These are phyloP conservation scores for Senna siamea DNA, from an alignment of 306 rosid species.

Conservation along the genomic window DNA sequence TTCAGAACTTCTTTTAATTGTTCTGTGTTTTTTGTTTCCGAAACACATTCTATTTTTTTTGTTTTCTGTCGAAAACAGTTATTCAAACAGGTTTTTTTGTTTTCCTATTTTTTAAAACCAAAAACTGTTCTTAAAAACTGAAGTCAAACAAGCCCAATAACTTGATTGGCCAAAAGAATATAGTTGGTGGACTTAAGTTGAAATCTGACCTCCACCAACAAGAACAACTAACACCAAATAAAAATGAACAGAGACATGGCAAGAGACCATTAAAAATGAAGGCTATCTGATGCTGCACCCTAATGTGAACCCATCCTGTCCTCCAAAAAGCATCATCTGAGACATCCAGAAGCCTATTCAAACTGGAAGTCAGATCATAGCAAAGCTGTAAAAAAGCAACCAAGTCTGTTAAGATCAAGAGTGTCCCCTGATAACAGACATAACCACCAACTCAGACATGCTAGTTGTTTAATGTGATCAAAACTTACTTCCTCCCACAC, in stretches of 20 bases:
- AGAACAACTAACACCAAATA: not conserved
- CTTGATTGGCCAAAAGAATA: conserved; percentile 25
- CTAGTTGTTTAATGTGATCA: conserved; percentile 22
- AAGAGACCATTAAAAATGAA: conserved; percentile 71
- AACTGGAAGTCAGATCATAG: conserved; percentile 71
- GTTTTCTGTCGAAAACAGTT: too few species aligned
- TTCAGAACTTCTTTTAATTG: too few species aligned
- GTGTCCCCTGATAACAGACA: conserved; percentile 21
- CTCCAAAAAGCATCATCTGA: conserved; percentile 78
- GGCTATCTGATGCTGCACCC: conserved; percentile 79
- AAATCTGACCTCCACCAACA: conserved; percentile 20
- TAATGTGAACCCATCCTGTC: conserved; percentile 83
- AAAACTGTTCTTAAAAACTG: not conserved
- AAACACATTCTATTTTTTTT: too few species aligned
- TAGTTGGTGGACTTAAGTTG: conserved; percentile 11
- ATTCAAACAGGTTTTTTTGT: too few species aligned
- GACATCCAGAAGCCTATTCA: conserved; percentile 74
- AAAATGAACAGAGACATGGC: not conserved
- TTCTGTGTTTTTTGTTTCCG: too few species aligned
- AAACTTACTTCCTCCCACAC: conserved; percentile 80
- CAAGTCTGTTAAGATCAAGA: conserved; percentile 34
- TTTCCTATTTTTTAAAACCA: too few species aligned
- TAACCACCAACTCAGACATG: conserved; percentile 21
- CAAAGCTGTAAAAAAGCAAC: conserved; percentile 65
- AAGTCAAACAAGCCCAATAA: not conserved